Conservation (phyloP, 768 basidiomycete genomes). For the Lyophyllum semitale region DNA sequence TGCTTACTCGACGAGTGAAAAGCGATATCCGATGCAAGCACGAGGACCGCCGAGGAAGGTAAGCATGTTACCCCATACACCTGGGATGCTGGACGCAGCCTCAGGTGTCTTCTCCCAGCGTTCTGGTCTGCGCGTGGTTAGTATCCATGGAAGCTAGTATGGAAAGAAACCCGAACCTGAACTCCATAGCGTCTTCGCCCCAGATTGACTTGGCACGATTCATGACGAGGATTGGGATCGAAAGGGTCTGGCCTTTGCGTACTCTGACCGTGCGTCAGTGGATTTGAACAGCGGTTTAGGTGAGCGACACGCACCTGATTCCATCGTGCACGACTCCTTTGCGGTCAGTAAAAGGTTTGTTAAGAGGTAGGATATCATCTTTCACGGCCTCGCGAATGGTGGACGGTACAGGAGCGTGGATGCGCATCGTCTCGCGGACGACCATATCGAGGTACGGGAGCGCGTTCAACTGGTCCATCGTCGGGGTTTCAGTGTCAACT, state of each 20-base stretch:
- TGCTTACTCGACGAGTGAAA: slow-evolving; percentile 56
- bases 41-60: slow-evolving; percentile 67
- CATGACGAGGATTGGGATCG: slow-evolving; percentile 52
- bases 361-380: slow-evolving; percentile 56
- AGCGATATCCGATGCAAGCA: slow-evolving; percentile 69
- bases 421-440: slow-evolving; percentile 58
- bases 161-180: slow-evolving; percentile 43
- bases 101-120: slow-evolving; percentile 57
- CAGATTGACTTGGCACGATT: slow-evolving; percentile 57
- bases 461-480: slow-evolving; percentile 68
- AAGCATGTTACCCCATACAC: slow-evolving; percentile 60
- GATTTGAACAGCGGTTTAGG: neutral
- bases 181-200: slow-evolving; percentile 65
- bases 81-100: slow-evolving; percentile 47
- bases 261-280: slow-evolving; percentile 20
- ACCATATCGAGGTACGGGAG: slow-evolving; percentile 73
- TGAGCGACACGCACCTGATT: slow-evolving; percentile 36
- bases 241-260: slow-evolving; percentile 44
- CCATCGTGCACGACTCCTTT: slow-evolving; percentile 40
- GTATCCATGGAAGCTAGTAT: slow-evolving; percentile 23
- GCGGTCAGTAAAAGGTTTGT: slow-evolving; percentile 43
- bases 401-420: slow-evolving; percentile 52
- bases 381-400: slow-evolving; percentile 46
- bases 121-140: slow-evolving; percentile 52
- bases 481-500: slow-evolving; percentile 55